A percentile compares a stretch with the other conserved stretches of the same genome.
Evolutionary conservation across 441 rosid genomes (phyloP).

Genomic region (Francoa sonchifolia): DNA sequence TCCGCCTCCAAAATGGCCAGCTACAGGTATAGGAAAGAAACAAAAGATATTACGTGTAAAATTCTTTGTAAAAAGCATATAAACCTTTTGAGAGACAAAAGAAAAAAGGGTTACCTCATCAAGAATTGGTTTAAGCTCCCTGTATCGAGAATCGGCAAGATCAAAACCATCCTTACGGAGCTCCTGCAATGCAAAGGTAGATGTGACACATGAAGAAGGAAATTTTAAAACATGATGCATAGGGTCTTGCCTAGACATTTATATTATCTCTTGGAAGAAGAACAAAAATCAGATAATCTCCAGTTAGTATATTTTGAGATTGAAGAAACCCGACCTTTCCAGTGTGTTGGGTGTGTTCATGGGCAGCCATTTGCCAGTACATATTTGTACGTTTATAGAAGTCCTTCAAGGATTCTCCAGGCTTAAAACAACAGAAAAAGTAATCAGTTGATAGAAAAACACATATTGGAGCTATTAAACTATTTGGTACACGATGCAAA

Average conservation of each 20-base stretch:
- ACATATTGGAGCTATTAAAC: background rate
- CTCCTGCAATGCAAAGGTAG: constrained; percentile 40
- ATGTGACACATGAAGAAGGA: too few relatives aligned
- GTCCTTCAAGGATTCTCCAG: constrained; percentile 88
- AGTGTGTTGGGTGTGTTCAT: constrained; percentile 94
- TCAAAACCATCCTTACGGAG: constrained; percentile 94
- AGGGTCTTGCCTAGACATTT: background rate
- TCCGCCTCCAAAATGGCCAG: constrained; percentile 80
- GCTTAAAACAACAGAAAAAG: constrained; percentile 36
- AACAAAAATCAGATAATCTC: too few relatives aligned
- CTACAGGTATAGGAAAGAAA: constrained; percentile 23
- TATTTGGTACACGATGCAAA: background rate
- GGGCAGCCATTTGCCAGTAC: constrained; percentile 99
- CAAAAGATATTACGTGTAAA: background rate
- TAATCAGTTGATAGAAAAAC: too few relatives aligned
- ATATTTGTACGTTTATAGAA: constrained; percentile 80
- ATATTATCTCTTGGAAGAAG: too few relatives aligned
- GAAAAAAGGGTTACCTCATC: constrained; percentile 52
- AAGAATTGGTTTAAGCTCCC: constrained; percentile 85
- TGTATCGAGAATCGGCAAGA: constrained; percentile 77
- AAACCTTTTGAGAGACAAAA: background rate
- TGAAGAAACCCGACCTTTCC: constrained; percentile 66
- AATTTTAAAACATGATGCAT: background rate
- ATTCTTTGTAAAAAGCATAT: background rate
- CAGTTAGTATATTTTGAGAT: too few relatives aligned